Conservation (phyloP, 768 basidiomycete species). For the Mycena filopes region DNA sequence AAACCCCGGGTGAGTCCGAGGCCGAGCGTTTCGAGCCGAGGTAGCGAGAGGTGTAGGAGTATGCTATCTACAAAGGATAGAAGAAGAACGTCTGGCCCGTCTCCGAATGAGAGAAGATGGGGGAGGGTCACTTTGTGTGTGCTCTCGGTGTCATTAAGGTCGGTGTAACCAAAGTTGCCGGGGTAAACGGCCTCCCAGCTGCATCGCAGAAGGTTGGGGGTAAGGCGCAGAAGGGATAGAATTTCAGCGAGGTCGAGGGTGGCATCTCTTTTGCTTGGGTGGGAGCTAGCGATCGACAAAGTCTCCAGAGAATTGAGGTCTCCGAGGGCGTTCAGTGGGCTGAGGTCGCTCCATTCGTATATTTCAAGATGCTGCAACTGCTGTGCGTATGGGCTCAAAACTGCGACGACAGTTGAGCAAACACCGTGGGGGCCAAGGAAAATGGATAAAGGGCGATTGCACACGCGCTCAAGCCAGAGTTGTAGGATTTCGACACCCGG, state of each 20-base stretch:
- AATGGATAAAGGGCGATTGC: background rate
- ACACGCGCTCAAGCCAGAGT: background rate
- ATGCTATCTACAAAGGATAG: background rate
- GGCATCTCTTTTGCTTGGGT: too few relatives aligned
- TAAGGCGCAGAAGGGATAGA: background rate
- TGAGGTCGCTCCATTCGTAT: too few relatives aligned
- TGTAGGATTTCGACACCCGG: background rate
- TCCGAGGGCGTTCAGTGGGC: too few relatives aligned
- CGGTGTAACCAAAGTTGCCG: too few relatives aligned
- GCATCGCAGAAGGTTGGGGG: background rate
- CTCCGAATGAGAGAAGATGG: background rate
- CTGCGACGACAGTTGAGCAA: background rate
- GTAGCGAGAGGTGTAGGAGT: background rate
- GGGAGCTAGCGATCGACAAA: too few relatives aligned
- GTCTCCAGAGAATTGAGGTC: too few relatives aligned
- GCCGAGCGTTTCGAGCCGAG: background rate
- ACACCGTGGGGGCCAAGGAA: background rate
- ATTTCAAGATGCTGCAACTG: slow-evolving; percentile 1
- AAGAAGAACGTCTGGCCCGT: background rate
- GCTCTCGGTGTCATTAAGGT: too few relatives aligned
- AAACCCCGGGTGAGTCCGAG: background rate
- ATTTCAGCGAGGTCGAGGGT: background rate
- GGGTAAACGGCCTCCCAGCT: background rate
- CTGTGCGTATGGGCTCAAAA: background rate
- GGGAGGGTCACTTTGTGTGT: background rate